These are phyloP conservation scores for Trichoderma cornu-damae DNA, from an alignment of 2,329 filamentous ascomycete species.

Conservation along the genomic window DNA sequence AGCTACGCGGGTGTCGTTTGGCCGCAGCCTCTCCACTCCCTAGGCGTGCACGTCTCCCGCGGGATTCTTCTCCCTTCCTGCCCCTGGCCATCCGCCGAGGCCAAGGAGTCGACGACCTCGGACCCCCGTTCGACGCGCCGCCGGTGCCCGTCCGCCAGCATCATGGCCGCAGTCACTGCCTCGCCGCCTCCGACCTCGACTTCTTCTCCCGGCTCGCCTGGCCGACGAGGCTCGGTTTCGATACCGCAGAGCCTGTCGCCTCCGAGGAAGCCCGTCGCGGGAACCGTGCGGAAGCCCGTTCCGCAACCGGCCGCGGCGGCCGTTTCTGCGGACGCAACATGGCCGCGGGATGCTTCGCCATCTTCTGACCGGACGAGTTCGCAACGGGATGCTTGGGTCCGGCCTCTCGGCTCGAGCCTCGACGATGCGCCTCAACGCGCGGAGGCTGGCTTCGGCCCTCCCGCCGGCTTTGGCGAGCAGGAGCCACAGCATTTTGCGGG, in stretches of 20 bases:
- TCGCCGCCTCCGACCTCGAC: conserved; percentile 32
- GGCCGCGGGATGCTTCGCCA: conserved; percentile 47
- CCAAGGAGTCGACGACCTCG: conserved; percentile 7
- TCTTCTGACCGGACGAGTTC: conserved; percentile 55
- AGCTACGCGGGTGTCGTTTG: background rate
- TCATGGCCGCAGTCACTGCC: conserved; percentile 34
- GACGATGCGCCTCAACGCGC: conserved; percentile 37
- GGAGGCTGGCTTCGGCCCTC: conserved; percentile 26
- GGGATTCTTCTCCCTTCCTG: background rate
- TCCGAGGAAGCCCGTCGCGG: conserved; percentile 22
- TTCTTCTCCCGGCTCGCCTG: conserved; percentile 25
- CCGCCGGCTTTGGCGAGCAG: conserved; percentile 24
- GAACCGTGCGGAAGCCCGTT: conserved; percentile 34
- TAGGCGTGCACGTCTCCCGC: background rate
- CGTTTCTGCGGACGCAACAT: conserved; percentile 34
- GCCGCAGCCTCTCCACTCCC: conserved; percentile 9
- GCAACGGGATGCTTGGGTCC: conserved; percentile 48
- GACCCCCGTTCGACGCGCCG: conserved; percentile 13
- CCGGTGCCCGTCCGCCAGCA: conserved; percentile 19
- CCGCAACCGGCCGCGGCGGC: conserved; percentile 28
- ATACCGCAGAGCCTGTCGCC: conserved; percentile 14
- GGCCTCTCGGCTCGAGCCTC: conserved; percentile 42
- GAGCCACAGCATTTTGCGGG: conserved; percentile 11
- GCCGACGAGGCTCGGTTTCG: conserved; percentile 5
- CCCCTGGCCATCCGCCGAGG: background rate